Evolutionary conservation across 2,329 filamentous ascomycete species (phyloP).

Genomic region (Keithomyces neogunnii): DNA sequence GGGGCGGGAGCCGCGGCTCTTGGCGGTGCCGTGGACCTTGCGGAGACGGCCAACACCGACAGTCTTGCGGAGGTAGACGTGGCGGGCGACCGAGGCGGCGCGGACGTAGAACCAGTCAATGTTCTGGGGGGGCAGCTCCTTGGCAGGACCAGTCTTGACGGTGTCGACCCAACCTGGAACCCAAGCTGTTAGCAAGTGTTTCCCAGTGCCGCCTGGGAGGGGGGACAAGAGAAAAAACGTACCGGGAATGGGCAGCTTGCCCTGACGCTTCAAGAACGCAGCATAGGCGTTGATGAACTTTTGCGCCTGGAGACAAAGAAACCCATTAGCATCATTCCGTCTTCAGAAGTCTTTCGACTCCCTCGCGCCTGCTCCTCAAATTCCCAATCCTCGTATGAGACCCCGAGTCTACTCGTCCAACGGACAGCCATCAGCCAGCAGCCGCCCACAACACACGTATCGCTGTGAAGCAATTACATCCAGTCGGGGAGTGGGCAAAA

Average conservation of each 20-base stretch:
- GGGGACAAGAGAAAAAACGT: conserved; percentile 28
- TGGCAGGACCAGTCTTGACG: conserved; percentile 94
- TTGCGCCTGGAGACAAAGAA: conserved; percentile 56
- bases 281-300: conserved; percentile 84
- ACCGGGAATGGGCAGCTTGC: conserved; percentile 87
- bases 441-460: not conserved
- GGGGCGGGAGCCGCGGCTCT: conserved; percentile 91
- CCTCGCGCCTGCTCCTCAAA: conserved; percentile 59
- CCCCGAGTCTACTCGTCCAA: conserved; percentile 5
- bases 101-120: conserved; percentile 95
- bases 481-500: not conserved
- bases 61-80: conserved; percentile 99
- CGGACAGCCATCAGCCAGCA: conserved; percentile 2
- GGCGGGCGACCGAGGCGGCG: conserved; percentile 88
- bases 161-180: conserved; percentile 90
- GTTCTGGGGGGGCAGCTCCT: conserved; percentile 96
- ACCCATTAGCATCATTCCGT: conserved; percentile 65
- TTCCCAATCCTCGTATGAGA: conserved; percentile 17
- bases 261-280: conserved; percentile 88
- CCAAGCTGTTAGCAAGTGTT: not conserved
- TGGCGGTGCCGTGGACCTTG: conserved; percentile 91
- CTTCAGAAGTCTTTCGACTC: conserved; percentile 65
- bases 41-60: conserved; percentile 96
- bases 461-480: not conserved
- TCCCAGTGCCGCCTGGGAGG: not conserved